Percentiles rank a stretch among this genome's conserved stretches.
These are phyloP conservation scores for Clonostachys rhizophaga DNA, from an alignment of 2,329 filamentous ascomycete genomes.

Conservation along the genomic window DNA sequence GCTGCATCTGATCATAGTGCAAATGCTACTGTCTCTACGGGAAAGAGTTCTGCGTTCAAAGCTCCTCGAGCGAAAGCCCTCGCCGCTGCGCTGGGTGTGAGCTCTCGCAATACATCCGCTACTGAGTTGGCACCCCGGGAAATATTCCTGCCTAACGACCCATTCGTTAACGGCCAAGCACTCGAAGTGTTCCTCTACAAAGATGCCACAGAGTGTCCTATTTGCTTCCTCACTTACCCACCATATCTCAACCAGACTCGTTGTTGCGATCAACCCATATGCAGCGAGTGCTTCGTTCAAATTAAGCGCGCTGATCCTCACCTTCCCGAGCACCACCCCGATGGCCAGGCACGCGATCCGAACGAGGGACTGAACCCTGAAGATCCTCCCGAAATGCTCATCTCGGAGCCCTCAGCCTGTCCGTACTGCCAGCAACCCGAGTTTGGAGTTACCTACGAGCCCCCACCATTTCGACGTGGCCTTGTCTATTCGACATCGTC, in stretches of 20 bases:
- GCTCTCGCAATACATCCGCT: conserved; percentile 69
- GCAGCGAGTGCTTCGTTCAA: conserved; percentile 98
- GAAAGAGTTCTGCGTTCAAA: conserved; percentile 30
- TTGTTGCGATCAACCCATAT: conserved; percentile 94
- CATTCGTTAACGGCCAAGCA: conserved; percentile 89
- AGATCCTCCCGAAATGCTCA: conserved; percentile 59
- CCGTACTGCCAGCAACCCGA: conserved; percentile 94
- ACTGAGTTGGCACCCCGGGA: conserved; percentile 73
- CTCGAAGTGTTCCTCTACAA: conserved; percentile 94
- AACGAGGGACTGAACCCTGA: conserved; percentile 34
- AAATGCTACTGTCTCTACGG: conserved; percentile 50
- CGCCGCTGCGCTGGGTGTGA: conserved; percentile 70
- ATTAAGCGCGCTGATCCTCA: conserved; percentile 94
- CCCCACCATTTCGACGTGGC: conserved; percentile 83
- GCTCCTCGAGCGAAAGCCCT: conserved; percentile 74
- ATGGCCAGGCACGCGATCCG: conserved; percentile 29
- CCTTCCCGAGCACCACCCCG: conserved; percentile 72
- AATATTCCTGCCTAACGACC: conserved; percentile 73
- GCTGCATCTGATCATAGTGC: conserved; percentile 65
- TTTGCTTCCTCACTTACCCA: conserved; percentile 95
- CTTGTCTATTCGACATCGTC: conserved; percentile 57
- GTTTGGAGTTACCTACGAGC: conserved; percentile 92
- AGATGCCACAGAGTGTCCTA: conserved; percentile 83
- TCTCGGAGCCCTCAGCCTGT: conserved; percentile 87
- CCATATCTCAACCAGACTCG: conserved; percentile 90